Evolutionary conservation across 345 rosid genomes (phyloP).

Genomic region (Lagerstroemia speciosa): DNA sequence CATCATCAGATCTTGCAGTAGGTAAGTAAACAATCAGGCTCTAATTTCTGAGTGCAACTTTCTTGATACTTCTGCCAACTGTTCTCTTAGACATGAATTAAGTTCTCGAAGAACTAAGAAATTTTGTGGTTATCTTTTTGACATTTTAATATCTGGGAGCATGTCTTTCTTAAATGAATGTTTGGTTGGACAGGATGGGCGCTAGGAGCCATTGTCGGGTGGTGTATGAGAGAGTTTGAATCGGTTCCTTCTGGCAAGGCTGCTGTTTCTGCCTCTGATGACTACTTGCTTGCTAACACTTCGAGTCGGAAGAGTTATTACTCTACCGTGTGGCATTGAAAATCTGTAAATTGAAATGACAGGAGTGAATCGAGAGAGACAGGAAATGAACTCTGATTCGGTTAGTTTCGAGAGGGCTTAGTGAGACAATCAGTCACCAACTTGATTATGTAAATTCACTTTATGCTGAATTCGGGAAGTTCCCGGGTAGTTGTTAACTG

Average conservation of each 20-base stretch:
- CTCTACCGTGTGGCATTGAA: not conserved
- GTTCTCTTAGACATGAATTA: not conserved
- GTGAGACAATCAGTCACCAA: too few species aligned
- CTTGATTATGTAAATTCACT: too few species aligned
- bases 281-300: not conserved
- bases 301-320: not conserved
- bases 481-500: too few species aligned
- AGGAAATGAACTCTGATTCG: too few species aligned
- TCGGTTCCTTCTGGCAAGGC: not conserved
- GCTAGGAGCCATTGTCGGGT: not conserved
- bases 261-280: not conserved
- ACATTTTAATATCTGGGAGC: not conserved
- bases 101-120: too few species aligned
- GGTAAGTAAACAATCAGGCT: not conserved
- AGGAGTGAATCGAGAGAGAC: too few species aligned
- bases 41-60: not conserved
- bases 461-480: too few species aligned
- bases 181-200: not conserved
- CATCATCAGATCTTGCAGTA: conserved; percentile 15
- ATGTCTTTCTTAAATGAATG: not conserved
- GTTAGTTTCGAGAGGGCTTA: too few species aligned
- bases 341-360: not conserved
- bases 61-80: too few species aligned
- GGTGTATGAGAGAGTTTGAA: not conserved
- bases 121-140: too few species aligned